A percentile compares a stretch with the other conserved stretches of the same genome.
Evolutionary conservation across 1,284 basidiomycete species (phyloP).

Genomic region (Jaminaea rosea): DNA sequence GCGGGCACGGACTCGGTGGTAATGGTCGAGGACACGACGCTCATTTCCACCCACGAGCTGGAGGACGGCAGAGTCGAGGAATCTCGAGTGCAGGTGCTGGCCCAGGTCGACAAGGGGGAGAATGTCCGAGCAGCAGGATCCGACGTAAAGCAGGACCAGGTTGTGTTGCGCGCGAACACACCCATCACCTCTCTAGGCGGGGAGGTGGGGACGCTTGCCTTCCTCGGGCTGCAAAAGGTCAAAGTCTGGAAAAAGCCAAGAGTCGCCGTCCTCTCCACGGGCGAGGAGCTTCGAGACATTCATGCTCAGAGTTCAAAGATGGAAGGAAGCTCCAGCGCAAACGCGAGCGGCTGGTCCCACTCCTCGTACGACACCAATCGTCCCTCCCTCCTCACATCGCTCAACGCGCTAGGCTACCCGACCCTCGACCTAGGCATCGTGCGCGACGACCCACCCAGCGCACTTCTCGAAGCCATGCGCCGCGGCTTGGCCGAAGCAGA

Average conservation of each 20-base stretch:
- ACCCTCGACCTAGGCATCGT: slow-evolving; percentile 73
- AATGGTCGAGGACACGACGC: slow-evolving; percentile 81
- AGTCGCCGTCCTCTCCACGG: slow-evolving; percentile 72
- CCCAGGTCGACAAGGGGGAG: slow-evolving; percentile 59
- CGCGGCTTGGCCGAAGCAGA: slow-evolving; percentile 60
- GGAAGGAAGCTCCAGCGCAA: too few relatives aligned
- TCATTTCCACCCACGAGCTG: slow-evolving; percentile 57
- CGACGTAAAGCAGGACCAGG: slow-evolving; percentile 61
- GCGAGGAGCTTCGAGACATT: slow-evolving; percentile 69
- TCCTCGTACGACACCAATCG: slow-evolving; percentile 70
- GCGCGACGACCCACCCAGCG: slow-evolving; percentile 60
- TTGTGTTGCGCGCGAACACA: slow-evolving; percentile 60
- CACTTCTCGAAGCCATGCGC: slow-evolving; percentile 57
- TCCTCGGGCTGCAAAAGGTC: slow-evolving; percentile 61
- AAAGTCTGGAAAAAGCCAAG: slow-evolving; percentile 62
- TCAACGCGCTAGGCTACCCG: slow-evolving; percentile 65
- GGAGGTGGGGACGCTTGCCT: slow-evolving; percentile 73
- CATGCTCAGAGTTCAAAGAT: background rate
- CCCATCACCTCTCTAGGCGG: slow-evolving; percentile 62
- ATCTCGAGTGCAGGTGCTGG: slow-evolving; percentile 62
- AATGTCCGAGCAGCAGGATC: slow-evolving; percentile 67
- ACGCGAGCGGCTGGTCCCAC: too few relatives aligned
- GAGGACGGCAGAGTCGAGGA: slow-evolving; percentile 63
- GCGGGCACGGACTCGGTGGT: slow-evolving; percentile 66
- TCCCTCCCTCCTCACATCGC: slow-evolving; percentile 62